Conservation (phyloP, 306 rosid species). For the Canavalia ensiformis region DNA sequence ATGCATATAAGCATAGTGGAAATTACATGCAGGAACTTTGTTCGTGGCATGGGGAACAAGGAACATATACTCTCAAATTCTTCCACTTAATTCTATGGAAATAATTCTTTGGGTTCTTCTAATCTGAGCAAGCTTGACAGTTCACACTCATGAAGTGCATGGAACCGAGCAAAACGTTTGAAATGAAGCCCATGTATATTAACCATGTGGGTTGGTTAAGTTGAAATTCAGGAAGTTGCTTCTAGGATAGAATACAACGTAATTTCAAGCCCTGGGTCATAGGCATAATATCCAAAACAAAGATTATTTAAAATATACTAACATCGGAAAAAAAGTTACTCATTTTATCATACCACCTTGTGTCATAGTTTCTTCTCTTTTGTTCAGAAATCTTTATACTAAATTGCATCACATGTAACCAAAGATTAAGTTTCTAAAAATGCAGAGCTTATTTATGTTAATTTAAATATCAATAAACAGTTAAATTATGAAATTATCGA, state of each 20-base stretch:
- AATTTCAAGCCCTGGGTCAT: slow-evolving; percentile 3
- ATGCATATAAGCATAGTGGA: slow-evolving; percentile 4
- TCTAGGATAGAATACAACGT: neutral
- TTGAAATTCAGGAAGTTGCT: neutral
- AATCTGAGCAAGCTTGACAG: too few relatives aligned
- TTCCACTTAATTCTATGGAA: neutral
- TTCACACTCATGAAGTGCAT: neutral
- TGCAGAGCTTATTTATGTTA: neutral
- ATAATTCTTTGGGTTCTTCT: too few relatives aligned
- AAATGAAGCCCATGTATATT: neutral
- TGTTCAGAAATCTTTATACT: neutral
- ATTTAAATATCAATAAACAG: neutral
- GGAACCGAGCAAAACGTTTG: neutral
- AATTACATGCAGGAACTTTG: neutral
- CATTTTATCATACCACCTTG: neutral
- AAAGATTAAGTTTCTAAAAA: neutral
- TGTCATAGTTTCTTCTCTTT: neutral
- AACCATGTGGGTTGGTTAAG: neutral
- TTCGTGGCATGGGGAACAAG: slow-evolving; percentile 34
- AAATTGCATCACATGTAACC: neutral
- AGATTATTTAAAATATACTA: too few relatives aligned
- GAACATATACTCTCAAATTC: neutral
- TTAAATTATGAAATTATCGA: neutral
- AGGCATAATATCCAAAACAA: too few relatives aligned
- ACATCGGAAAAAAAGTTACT: too few relatives aligned